Evolutionary conservation across 192 early-diverging fungal species (phyloP).

Genomic region (Podila horticola): DNA sequence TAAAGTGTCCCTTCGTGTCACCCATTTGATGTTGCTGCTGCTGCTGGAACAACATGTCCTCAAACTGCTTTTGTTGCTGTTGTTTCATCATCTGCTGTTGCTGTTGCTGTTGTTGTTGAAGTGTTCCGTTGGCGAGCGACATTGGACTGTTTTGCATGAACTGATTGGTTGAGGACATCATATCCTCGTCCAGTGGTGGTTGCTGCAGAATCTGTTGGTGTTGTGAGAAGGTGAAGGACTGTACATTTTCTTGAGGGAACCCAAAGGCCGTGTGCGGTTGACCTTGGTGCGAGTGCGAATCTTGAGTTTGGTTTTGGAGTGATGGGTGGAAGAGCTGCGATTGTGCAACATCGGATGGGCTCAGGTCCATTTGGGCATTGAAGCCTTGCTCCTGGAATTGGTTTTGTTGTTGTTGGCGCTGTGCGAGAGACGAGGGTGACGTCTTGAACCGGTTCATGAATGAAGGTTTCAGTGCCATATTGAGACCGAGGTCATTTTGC

Average conservation of each 20-base stretch:
- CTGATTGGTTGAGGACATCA: background rate
- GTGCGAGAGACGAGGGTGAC: conserved; percentile 3
- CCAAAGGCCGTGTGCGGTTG: conserved; percentile 12
- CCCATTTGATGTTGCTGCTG: conserved; percentile 16
- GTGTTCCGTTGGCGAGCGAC: conserved; percentile 3
- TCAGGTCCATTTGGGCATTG: conserved; percentile 22
- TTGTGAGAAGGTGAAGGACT: conserved; percentile 3
- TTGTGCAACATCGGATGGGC: conserved; percentile 9
- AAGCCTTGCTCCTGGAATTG: conserved; percentile 15
- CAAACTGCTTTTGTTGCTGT: conserved; percentile 35
- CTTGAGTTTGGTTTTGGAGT: conserved; percentile 4
- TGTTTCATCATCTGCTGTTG: conserved; percentile 18
- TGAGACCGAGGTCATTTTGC: conserved; percentile 14
- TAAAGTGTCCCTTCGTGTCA: conserved; percentile 34
- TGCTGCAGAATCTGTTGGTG: conserved; percentile 1
- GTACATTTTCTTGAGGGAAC: conserved; percentile 7
- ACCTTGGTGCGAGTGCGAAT: conserved; percentile 3
- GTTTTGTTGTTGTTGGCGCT: conserved; percentile 6
- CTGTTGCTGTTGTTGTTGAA: conserved; percentile 2
- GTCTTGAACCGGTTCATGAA: conserved; percentile 36
- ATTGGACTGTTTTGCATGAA: conserved; percentile 6
- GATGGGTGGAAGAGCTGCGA: background rate
- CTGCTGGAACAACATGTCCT: conserved; percentile 34
- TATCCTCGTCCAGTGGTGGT: conserved; percentile 1
- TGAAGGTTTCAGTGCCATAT: conserved; percentile 30